A percentile compares a stretch with the other conserved stretches of the same genome.
Conservation (phyloP, 2,329 filamentous ascomycete genomes). For the Aureobasidium sp. region DNA sequence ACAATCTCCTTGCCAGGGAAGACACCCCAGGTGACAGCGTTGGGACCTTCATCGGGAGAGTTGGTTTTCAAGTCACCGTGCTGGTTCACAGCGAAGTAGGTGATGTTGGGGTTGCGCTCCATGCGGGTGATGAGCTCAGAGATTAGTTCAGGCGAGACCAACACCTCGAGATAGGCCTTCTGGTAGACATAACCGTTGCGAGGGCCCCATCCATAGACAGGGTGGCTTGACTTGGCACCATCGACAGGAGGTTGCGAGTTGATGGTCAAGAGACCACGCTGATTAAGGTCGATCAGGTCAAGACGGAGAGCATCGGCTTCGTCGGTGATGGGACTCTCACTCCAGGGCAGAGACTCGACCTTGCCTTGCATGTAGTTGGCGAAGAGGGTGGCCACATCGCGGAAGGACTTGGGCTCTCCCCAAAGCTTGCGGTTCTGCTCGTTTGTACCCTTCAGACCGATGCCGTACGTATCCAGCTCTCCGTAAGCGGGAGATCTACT, state of each 20-base stretch:
- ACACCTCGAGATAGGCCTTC: slow-evolving; percentile 90
- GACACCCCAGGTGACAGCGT: slow-evolving; percentile 98
- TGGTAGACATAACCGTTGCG: slow-evolving; percentile 96
- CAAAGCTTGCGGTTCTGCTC: slow-evolving; percentile 93
- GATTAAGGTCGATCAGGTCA: slow-evolving; percentile 74
- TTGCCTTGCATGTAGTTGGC: slow-evolving; percentile 76
- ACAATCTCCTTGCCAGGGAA: slow-evolving; percentile 99
- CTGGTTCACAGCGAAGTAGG: slow-evolving; percentile 90
- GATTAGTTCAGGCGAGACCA: slow-evolving; percentile 75
- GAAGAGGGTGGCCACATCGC: slow-evolving; percentile 77
- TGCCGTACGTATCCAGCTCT: slow-evolving; percentile 88
- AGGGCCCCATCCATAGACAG: slow-evolving; percentile 89
- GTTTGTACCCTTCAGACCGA: slow-evolving; percentile 88
- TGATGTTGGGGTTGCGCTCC: slow-evolving; percentile 70
- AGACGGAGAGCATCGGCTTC: slow-evolving; percentile 74
- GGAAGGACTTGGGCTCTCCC: slow-evolving; percentile 74
- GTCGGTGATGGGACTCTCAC: slow-evolving; percentile 74
- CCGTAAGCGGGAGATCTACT: slow-evolving; percentile 93
- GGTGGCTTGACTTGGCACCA: slow-evolving; percentile 78
- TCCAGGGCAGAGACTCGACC: slow-evolving; percentile 84
- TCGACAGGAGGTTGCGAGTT: slow-evolving; percentile 96
- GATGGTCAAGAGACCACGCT: slow-evolving; percentile 82
- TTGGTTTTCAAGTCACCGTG: slow-evolving; percentile 77
- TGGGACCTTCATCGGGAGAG: slow-evolving; percentile 69
- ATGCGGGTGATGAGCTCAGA: slow-evolving; percentile 71